Conservation (phyloP, 148 eudicot species). For the Rhododendron vialii region DNA sequence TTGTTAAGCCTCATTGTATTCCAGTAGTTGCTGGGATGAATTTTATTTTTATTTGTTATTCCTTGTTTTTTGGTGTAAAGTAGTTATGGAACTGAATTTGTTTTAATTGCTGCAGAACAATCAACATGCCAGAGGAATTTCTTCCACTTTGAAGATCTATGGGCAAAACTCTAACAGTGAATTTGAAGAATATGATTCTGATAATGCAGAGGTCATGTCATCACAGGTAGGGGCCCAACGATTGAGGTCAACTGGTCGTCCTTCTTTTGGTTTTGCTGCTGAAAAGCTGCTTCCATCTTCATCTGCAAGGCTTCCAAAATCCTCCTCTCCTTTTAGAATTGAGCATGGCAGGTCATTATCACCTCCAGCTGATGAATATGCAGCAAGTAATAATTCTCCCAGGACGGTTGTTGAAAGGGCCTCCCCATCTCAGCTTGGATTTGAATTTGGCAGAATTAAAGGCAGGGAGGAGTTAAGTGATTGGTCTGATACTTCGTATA, state of each 20-base stretch:
- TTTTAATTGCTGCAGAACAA: slow-evolving; percentile 31
- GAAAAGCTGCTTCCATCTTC: slow-evolving; percentile 39
- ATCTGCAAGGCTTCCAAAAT: slow-evolving; percentile 22
- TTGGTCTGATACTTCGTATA: slow-evolving; percentile 36
- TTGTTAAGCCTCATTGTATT: background rate
- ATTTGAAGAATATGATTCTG: slow-evolving; percentile 49
- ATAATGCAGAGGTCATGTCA: slow-evolving; percentile 34
- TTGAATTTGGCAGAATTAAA: slow-evolving; percentile 30
- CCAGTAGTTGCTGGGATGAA: background rate
- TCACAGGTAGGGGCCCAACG: slow-evolving; percentile 38
- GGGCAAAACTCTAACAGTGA: slow-evolving; percentile 34
- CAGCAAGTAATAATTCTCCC: slow-evolving; percentile 42
- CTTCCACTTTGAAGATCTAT: slow-evolving; percentile 26
- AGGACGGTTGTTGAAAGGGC: slow-evolving; percentile 37
- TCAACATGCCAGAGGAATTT: slow-evolving; percentile 37
- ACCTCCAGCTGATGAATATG: slow-evolving; percentile 50
- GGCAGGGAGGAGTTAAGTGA: slow-evolving; percentile 47
- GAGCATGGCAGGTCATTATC: slow-evolving; percentile 48
- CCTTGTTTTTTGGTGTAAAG: background rate
- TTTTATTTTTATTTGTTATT: background rate
- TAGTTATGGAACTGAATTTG: background rate
- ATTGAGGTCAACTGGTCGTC: slow-evolving; percentile 38
- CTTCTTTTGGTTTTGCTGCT: slow-evolving; percentile 34
- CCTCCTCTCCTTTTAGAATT: slow-evolving; percentile 30
- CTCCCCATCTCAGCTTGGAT: slow-evolving; percentile 39